These are phyloP conservation scores for Oenanthe javanica DNA, from an alignment of 140 eudicot genomes.

Conservation along the genomic window DNA sequence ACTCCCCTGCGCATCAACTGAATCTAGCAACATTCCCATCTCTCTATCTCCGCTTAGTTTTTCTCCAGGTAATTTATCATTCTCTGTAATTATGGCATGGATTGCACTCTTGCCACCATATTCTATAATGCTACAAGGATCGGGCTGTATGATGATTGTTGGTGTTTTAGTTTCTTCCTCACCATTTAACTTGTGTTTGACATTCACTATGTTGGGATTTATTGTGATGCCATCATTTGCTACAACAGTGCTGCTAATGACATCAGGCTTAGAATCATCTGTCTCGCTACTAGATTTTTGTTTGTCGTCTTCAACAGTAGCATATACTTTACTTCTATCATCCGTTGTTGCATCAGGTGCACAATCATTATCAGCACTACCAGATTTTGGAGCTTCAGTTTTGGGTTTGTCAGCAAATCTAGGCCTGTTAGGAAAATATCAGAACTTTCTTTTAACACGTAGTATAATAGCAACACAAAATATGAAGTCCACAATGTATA, in stretches of 20 bases:
- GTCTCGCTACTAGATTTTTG: background rate
- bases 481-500: background rate
- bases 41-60: slow-evolving; percentile 6
- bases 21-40: slow-evolving; percentile 12
- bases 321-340: slow-evolving; percentile 1
- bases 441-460: slow-evolving; percentile 4
- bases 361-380: background rate
- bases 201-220: background rate
- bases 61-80: background rate
- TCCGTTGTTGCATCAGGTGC: slow-evolving; percentile 1
- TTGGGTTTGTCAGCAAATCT: slow-evolving; percentile 19
- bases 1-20: background rate
- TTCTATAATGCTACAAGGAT: slow-evolving; percentile 1
- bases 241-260: background rate
- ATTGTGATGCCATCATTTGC: background rate
- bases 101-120: background rate
- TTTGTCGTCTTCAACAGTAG: background rate
- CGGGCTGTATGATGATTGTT: background rate
- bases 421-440: slow-evolving; percentile 20
- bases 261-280: background rate
- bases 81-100: background rate
- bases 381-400: slow-evolving; percentile 14
- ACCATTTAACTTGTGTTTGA: slow-evolving; percentile 5
- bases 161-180: slow-evolving; percentile 2
- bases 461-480: background rate